These are phyloP conservation scores for Nyssa sinensis DNA, from an alignment of 148 eudicot genomes.

Conservation along the genomic window DNA sequence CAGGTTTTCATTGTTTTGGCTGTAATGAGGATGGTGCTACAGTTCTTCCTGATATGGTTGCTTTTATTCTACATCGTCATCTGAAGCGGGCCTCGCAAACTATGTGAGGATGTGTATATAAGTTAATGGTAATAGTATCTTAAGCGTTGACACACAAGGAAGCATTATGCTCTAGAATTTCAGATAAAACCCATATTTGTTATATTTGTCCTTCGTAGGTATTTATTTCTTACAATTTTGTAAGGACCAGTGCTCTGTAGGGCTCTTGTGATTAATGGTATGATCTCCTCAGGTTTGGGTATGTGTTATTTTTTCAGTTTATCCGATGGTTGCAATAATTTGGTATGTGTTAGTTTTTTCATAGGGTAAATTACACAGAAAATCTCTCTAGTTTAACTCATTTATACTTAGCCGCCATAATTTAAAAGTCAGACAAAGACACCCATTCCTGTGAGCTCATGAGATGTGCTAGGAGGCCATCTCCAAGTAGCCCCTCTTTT, in stretches of 20 bases:
- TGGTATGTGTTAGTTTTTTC: too few species aligned
- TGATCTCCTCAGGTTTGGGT: neutral
- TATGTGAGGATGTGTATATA: slow-evolving; percentile 9
- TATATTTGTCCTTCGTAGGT: neutral
- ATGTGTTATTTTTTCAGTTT: neutral
- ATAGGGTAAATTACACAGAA: too few species aligned
- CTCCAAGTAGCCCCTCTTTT: too few species aligned
- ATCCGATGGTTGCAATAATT: neutral
- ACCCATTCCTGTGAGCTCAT: too few species aligned
- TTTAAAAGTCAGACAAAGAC: too few species aligned
- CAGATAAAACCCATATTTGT: neutral
- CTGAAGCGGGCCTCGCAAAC: slow-evolving; percentile 1
- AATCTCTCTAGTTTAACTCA: too few species aligned
- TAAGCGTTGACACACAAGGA: slow-evolving; percentile 9
- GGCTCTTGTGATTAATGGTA: neutral
- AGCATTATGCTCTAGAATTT: neutral
- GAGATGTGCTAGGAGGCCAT: too few species aligned
- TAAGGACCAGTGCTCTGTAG: too few species aligned
- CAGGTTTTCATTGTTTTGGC: slow-evolving; percentile 21
- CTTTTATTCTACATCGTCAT: neutral
- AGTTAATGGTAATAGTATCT: slow-evolving; percentile 3
- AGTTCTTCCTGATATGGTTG: slow-evolving; percentile 6
- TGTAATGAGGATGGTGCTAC: neutral
- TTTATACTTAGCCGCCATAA: too few species aligned
- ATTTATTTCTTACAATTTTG: neutral